Conservation (phyloP, 2,329 filamentous ascomycete species). For the Pseudocercospora fuligena region DNA sequence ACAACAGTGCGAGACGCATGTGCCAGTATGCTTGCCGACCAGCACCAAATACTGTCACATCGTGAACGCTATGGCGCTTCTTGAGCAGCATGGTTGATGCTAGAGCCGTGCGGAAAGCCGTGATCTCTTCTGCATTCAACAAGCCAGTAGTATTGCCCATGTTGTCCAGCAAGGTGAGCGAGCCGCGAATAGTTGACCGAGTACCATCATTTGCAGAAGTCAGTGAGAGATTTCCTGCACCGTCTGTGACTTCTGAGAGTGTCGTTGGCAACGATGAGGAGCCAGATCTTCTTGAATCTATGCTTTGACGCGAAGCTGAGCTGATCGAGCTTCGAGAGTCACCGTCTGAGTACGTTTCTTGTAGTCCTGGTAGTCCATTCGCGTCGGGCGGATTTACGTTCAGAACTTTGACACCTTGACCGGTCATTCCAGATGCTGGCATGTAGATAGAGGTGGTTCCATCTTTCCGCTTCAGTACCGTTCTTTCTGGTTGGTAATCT, state of each 20-base stretch:
- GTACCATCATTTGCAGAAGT: conserved; percentile 32
- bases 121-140: conserved; percentile 70
- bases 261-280: conserved; percentile 27
- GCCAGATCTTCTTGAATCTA: conserved; percentile 36
- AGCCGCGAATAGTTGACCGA: conserved; percentile 57
- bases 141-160: conserved; percentile 64
- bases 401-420: conserved; percentile 69
- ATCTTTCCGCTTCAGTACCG: conserved; percentile 63
- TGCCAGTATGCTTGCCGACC: conserved; percentile 96
- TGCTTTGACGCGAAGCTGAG: conserved; percentile 32
- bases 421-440: conserved; percentile 65
- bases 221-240: conserved; percentile 32
- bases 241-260: conserved; percentile 33
- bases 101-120: conserved; percentile 70
- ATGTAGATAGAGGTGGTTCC: conserved; percentile 69
- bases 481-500: conserved; percentile 66
- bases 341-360: conserved; percentile 33
- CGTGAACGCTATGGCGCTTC: conserved; percentile 71
- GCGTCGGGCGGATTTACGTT: conserved; percentile 53
- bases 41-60: conserved; percentile 81
- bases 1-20: conserved; percentile 77
- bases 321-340: conserved; percentile 36
- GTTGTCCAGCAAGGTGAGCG: conserved; percentile 63
- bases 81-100: conserved; percentile 66
- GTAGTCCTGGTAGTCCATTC: conserved; percentile 30